Conservation (phyloP, 495 filamentous ascomycete species). For the Platismatia glauca region DNA sequence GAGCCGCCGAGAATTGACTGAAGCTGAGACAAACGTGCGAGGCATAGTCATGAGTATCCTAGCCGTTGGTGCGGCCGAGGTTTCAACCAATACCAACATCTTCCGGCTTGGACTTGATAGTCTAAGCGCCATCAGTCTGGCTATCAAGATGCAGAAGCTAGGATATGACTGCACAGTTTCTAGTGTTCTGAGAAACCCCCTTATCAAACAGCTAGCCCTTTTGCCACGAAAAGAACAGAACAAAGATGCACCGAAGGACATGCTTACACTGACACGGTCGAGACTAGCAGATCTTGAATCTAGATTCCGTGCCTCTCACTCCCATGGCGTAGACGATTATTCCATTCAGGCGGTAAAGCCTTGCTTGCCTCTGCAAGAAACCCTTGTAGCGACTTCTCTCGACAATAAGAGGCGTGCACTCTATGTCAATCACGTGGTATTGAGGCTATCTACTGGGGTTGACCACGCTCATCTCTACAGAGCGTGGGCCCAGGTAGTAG, state of each 20-base stretch:
- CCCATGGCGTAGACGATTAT: constrained; percentile 19
- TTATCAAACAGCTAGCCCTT: constrained; percentile 46
- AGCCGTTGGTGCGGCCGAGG: constrained; percentile 31
- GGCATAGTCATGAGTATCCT: constrained; percentile 1
- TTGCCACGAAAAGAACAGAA: not conserved
- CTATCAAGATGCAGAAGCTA: constrained; percentile 50
- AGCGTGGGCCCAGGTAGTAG: constrained; percentile 50
- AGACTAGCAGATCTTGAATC: constrained; percentile 38
- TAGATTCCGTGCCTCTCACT: constrained; percentile 46
- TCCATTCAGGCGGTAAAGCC: constrained; percentile 30
- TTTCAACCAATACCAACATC: constrained; percentile 46
- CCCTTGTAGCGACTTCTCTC: constrained; percentile 69
- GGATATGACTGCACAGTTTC: constrained; percentile 54
- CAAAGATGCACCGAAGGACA: not conserved
- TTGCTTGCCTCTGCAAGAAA: constrained; percentile 66
- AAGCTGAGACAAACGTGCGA: constrained; percentile 12
- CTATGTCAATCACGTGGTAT: constrained; percentile 73
- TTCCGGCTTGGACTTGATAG: constrained; percentile 39
- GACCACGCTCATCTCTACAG: constrained; percentile 44
- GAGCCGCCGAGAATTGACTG: not conserved
- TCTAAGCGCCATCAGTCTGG: constrained; percentile 48
- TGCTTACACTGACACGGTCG: constrained; percentile 9
- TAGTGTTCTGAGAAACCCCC: constrained; percentile 55
- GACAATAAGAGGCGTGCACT: constrained; percentile 49
- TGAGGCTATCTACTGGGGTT: constrained; percentile 42